Base-by-base conservation (phyloP, 331 rosid species). In the Saraca asoca region DNA sequence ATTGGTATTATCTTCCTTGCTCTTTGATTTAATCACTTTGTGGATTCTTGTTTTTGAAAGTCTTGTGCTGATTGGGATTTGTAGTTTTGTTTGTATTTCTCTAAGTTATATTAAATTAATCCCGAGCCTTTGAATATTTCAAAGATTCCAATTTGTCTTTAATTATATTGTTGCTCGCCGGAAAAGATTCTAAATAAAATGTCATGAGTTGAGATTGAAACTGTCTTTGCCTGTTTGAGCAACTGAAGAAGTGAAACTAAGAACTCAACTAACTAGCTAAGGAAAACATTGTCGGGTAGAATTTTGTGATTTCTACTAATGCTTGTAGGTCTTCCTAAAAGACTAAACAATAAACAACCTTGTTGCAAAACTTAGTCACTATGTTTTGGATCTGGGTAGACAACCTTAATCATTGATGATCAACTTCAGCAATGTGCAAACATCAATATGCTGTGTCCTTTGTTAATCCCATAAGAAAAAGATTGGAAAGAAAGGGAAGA, bases 1-100 rank as follows among this genome's bases (percentile, higher is more conserved):
- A 2, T 75, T 93, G 85, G 98, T 88, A 88, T 64, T 42, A 46
- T 76, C 9, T 65, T 60, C 19, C 0, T 9, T 65, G 51, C 70
- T 57, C 62, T 55, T 19, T 60, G 6, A 39, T 62, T 34, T 66
- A 12, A 43, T 73, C 20, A 35, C 51, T 53, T 75, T 15, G 9
- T 53, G 12, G 41, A 17, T 77, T 65, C 13, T 69, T 54, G 51
- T 54, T 38, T 38, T 38, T 61, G 57, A 63, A 45, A 35, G 18
- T n/a, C 34, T 13, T 51, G 31, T 58, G 49, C 19, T 62, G 50
- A 29, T 51, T 69, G 43, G 33, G 39, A 53, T 42, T 14, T 12
- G 7, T 5, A 13, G n/a, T n/a, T 49, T 51, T 9, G 5, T 41
- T 16, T 31, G 38, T 44, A 12, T 52, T 4, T 37, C 7, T 37